Percentiles rank a stretch among this genome's conserved stretches.
These are phyloP conservation scores for Lichtheimia ramosa DNA, from an alignment of 371 early-diverging fungal genomes.

Conservation along the genomic window DNA sequence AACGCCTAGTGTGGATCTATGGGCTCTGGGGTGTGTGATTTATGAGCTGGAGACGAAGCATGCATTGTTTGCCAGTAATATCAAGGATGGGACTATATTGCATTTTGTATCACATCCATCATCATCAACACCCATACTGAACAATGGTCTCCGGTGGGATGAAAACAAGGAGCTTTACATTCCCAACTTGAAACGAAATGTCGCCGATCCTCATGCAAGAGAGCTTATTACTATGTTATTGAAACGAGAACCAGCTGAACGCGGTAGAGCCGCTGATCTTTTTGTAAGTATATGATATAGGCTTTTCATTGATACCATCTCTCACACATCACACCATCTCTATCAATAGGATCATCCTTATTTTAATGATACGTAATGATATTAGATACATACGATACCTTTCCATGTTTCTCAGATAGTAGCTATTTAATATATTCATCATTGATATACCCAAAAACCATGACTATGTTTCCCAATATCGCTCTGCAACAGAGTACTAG, in stretches of 20 bases:
- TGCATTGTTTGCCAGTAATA: constrained; percentile 34
- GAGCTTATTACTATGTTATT: constrained; percentile 31
- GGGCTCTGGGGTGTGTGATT: constrained; percentile 50
- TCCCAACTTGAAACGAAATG: constrained; percentile 34
- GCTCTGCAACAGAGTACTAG: too few species aligned
- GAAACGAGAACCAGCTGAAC: constrained; percentile 38
- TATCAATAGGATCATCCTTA: constrained; percentile 6
- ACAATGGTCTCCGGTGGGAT: constrained; percentile 49
- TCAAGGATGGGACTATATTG: constrained; percentile 46
- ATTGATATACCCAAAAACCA: too few species aligned
- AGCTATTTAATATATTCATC: too few species aligned
- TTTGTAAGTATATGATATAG: constrained; percentile 22
- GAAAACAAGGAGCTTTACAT: constrained; percentile 41
- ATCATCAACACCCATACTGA: constrained; percentile 41
- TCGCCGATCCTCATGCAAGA: constrained; percentile 28
- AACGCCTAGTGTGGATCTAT: constrained; percentile 45
- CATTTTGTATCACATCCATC: constrained; percentile 51
- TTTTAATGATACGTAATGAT: not conserved
- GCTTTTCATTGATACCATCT: not conserved
- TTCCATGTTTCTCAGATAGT: too few species aligned
- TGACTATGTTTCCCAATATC: too few species aligned
- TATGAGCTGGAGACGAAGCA: constrained; percentile 47
- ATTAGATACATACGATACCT: too few species aligned
- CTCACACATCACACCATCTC: too few species aligned
- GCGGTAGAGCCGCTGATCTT: constrained; percentile 32